These are phyloP conservation scores for Alternaria consortialis DNA, from an alignment of 2,329 filamentous ascomycete species.

Conservation along the genomic window DNA sequence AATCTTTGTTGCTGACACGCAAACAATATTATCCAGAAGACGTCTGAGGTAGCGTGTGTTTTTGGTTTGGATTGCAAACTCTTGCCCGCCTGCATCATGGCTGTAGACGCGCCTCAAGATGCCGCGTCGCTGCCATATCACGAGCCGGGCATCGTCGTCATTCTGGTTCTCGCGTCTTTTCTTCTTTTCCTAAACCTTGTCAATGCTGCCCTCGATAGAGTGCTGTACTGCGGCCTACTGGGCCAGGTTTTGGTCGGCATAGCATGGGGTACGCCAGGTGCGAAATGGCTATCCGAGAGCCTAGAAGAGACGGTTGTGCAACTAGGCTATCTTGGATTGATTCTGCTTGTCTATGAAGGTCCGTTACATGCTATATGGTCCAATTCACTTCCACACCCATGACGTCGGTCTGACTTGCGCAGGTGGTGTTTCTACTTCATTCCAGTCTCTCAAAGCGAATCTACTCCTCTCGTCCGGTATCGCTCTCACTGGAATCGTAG, in stretches of 20 bases:
- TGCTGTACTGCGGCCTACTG: slow-evolving; percentile 74
- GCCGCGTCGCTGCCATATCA: slow-evolving; percentile 63
- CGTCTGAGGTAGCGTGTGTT: neutral
- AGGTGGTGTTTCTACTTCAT: slow-evolving; percentile 68
- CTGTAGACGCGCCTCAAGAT: slow-evolving; percentile 26
- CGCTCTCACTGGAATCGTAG: slow-evolving; percentile 70
- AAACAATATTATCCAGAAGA: neutral
- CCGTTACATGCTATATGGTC: neutral
- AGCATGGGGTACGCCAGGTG: slow-evolving; percentile 73
- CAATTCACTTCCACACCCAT: neutral
- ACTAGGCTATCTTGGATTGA: slow-evolving; percentile 76
- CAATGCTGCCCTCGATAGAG: slow-evolving; percentile 65
- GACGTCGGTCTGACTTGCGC: slow-evolving; percentile 12
- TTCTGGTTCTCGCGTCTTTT: slow-evolving; percentile 70
- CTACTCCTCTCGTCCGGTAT: slow-evolving; percentile 67
- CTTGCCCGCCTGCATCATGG: slow-evolving; percentile 31
- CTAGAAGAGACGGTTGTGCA: slow-evolving; percentile 67
- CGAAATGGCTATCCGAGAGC: slow-evolving; percentile 64
- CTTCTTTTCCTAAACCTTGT: slow-evolving; percentile 68
- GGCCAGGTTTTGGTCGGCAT: slow-evolving; percentile 77
- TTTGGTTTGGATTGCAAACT: neutral
- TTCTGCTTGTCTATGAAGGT: slow-evolving; percentile 77
- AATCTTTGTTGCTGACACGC: slow-evolving; percentile 12
- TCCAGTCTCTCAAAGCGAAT: slow-evolving; percentile 66
- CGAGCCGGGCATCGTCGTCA: slow-evolving; percentile 67